Conservation (phyloP, 2,329 filamentous ascomycete species). For the Lecanicillium sp. region DNA sequence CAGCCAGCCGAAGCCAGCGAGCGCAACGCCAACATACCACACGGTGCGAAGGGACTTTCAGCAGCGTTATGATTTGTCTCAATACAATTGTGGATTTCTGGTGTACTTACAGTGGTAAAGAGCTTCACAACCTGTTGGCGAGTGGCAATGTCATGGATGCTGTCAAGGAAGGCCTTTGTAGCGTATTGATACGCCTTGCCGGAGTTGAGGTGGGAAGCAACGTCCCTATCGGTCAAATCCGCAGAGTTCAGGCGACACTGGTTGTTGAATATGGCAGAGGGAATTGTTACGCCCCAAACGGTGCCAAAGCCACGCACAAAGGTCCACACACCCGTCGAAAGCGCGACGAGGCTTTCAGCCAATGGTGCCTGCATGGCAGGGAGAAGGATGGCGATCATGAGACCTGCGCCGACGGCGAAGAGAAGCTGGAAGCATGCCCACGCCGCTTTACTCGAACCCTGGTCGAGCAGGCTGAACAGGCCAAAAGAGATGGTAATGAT, state of each 20-base stretch:
- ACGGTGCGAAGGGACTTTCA: neutral
- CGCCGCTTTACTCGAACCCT: slow-evolving; percentile 26
- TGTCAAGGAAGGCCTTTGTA: no score
- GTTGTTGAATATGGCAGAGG: slow-evolving; percentile 29
- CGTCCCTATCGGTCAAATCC: no score
- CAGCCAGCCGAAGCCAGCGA: neutral
- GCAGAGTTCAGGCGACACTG: no score
- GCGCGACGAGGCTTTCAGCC: slow-evolving; percentile 21
- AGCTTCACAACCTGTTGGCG: no score
- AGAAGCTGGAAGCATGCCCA: slow-evolving; percentile 29
- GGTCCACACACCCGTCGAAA: slow-evolving; percentile 26
- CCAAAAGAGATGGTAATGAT: slow-evolving; percentile 33
- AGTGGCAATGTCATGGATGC: no score
- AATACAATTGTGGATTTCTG: no score
- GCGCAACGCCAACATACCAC: neutral
- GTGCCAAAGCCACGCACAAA: slow-evolving; percentile 35
- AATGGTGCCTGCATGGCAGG: slow-evolving; percentile 30
- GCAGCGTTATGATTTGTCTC: no score
- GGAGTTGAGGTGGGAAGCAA: no score
- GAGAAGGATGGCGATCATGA: slow-evolving; percentile 30
- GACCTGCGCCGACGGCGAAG: slow-evolving; percentile 12
- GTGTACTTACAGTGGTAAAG: no score
- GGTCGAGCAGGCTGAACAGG: slow-evolving; percentile 23
- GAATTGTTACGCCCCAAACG: slow-evolving; percentile 34
- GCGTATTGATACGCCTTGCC: no score